These are phyloP conservation scores for Lactuca sativa DNA, from an alignment of 129 eudicot genomes.

Conservation along the genomic window DNA sequence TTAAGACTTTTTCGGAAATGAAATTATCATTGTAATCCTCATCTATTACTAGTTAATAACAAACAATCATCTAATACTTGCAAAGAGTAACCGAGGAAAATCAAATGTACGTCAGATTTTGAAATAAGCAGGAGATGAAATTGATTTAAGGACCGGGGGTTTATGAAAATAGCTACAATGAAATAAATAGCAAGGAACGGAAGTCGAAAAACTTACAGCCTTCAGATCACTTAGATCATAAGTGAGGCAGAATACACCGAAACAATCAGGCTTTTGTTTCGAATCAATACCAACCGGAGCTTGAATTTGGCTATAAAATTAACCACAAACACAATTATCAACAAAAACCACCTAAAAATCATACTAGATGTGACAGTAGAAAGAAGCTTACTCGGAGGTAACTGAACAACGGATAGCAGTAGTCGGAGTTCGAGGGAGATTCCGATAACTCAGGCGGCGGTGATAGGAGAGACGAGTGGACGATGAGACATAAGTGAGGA, in stretches of 20 bases:
- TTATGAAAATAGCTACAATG: neutral
- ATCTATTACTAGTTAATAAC: neutral
- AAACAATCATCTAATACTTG: neutral
- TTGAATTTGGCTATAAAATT: slow-evolving; percentile 54
- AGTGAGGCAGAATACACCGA: slow-evolving; percentile 93
- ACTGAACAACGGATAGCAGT: slow-evolving; percentile 61
- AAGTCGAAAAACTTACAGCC: slow-evolving; percentile 61
- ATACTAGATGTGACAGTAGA: neutral
- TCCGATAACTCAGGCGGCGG: slow-evolving; percentile 33
- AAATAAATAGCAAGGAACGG: neutral
- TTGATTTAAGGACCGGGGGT: neutral
- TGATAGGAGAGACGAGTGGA: slow-evolving; percentile 39
- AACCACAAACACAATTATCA: slow-evolving; percentile 1
- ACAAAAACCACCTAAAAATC: neutral
- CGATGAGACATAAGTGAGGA: slow-evolving; percentile 45
- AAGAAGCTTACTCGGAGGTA: slow-evolving; percentile 48
- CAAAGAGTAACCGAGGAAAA: neutral
- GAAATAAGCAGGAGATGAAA: neutral
- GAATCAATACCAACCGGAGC: slow-evolving; percentile 50
- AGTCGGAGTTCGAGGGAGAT: slow-evolving; percentile 27
- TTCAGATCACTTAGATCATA: slow-evolving; percentile 95
- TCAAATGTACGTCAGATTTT: neutral
- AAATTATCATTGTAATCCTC: too few relatives aligned
- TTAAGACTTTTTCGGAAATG: too few relatives aligned
- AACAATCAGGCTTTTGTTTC: slow-evolving; percentile 65